Evolutionary conservation across 129 eudicot genomes (phyloP).

Genomic region (Tanacetum coccineum): DNA sequence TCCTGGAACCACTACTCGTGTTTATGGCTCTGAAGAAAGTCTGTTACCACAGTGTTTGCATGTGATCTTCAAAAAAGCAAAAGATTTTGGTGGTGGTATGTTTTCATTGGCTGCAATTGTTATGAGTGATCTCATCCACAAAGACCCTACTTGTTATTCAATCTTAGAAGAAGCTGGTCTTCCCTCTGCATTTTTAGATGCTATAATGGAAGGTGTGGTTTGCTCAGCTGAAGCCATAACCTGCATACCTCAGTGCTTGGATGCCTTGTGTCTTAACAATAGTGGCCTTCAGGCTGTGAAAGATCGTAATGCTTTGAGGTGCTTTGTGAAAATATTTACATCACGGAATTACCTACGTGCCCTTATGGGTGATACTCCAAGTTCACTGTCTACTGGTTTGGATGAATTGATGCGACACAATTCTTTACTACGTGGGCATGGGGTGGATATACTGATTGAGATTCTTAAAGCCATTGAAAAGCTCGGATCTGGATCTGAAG

Average conservation of each 20-base stretch:
- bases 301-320: slow-evolving; percentile 88
- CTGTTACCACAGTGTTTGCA: slow-evolving; percentile 85
- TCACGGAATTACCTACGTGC: slow-evolving; percentile 69
- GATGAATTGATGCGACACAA: slow-evolving; percentile 99
- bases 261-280: slow-evolving; percentile 89
- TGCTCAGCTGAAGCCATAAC: slow-evolving; percentile 96
- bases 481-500: slow-evolving; percentile 67
- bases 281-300: slow-evolving; percentile 91
- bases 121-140: slow-evolving; percentile 97
- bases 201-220: slow-evolving; percentile 89
- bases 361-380: slow-evolving; percentile 77
- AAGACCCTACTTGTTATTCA: slow-evolving; percentile 89
- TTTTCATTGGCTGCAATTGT: slow-evolving; percentile 93
- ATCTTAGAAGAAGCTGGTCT: slow-evolving; percentile 89
- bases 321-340: slow-evolving; percentile 94
- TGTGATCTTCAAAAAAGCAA: slow-evolving; percentile 67
- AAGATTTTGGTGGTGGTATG: slow-evolving; percentile 99
- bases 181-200: slow-evolving; percentile 93
- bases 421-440: slow-evolving; percentile 80
- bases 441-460: slow-evolving; percentile 91
- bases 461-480: slow-evolving; percentile 63
- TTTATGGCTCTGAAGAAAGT: slow-evolving; percentile 92
- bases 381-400: slow-evolving; percentile 84
- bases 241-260: slow-evolving; percentile 98
- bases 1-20: slow-evolving; percentile 81